Percentiles rank a stretch among this genome's conserved stretches.
Conservation (phyloP, 768 basidiomycete species). For the Tylopilus vinaceipallidus region DNA sequence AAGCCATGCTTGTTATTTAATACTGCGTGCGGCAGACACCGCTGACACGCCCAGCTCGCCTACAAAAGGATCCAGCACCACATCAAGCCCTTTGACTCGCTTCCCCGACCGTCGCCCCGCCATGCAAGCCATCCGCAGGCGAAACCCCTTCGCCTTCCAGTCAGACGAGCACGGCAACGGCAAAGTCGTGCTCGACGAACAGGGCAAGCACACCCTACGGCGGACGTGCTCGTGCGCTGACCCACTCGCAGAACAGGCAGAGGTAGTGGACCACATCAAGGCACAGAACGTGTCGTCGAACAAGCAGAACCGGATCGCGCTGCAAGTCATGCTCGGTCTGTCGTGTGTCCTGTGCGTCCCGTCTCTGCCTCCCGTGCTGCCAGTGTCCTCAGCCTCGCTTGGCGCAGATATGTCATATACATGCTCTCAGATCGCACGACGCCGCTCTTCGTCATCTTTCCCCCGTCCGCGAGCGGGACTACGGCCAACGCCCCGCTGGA, state of each 20-base stretch:
- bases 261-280: slow-evolving; percentile 49
- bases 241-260: slow-evolving; percentile 54
- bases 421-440: slow-evolving; percentile 43
- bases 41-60: background rate
- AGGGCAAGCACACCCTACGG: slow-evolving; percentile 37
- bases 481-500: slow-evolving; percentile 37
- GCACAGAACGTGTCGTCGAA: slow-evolving; percentile 43
- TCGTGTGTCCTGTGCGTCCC: slow-evolving; percentile 48
- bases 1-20: background rate
- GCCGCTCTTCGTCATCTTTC: slow-evolving; percentile 47
- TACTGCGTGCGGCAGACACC: slow-evolving; percentile 1
- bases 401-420: slow-evolving; percentile 47
- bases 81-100: background rate
- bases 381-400: slow-evolving; percentile 7
- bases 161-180: slow-evolving; percentile 34
- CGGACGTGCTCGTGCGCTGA: background rate
- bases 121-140: slow-evolving; percentile 39
- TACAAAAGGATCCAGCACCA: slow-evolving; percentile 11
- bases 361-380: background rate
- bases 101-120: background rate
- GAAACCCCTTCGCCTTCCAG: slow-evolving; percentile 43
- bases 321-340: slow-evolving; percentile 42
- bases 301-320: slow-evolving; percentile 36
- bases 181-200: slow-evolving; percentile 46
- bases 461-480: slow-evolving; percentile 18